A percentile compares a stretch with the other conserved stretches of the same genome.
Evolutionary conservation across 345 rosid genomes (phyloP).

Genomic region (Sonneratia alba): DNA sequence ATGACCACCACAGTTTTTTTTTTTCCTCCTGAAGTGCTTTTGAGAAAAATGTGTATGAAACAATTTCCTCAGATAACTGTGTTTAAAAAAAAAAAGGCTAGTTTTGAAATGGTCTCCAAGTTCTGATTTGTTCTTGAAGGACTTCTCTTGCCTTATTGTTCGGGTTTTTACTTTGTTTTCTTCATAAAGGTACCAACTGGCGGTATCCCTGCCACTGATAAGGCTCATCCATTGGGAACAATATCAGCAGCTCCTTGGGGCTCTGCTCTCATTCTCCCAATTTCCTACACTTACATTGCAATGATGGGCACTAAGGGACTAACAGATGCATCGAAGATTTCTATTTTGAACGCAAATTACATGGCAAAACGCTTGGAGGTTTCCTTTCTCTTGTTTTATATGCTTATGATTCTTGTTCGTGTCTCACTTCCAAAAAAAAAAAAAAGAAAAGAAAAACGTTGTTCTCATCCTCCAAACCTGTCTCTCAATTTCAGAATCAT

Average conservation of each 20-base stretch:
- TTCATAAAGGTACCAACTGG: slow-evolving; percentile 55
- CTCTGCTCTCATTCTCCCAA: slow-evolving; percentile 93
- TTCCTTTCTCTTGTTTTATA: slow-evolving; percentile 11
- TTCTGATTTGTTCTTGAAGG: neutral
- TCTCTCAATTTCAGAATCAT: slow-evolving; percentile 38
- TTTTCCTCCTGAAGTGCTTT: neutral
- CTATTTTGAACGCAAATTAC: slow-evolving; percentile 96
- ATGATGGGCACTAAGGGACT: slow-evolving; percentile 99
- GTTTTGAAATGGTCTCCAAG: neutral
- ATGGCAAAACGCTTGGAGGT: slow-evolving; percentile 99
- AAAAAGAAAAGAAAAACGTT: neutral
- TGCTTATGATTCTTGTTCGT: neutral
- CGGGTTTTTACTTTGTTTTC: neutral
- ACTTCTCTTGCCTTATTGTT: neutral
- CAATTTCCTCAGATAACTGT: neutral
- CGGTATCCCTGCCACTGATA: slow-evolving; percentile 77
- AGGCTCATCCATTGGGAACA: slow-evolving; percentile 64
- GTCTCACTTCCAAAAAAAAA: neutral
- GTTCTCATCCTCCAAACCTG: neutral
- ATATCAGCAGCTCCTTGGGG: slow-evolving; percentile 99
- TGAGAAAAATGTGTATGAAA: neutral
- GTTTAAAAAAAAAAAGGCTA: neutral
- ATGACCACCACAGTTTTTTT: neutral
- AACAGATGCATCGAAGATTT: slow-evolving; percentile 90
- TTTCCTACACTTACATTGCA: slow-evolving; percentile 85